Conservation (phyloP, 208 protist genomes). For the Angomonas deanei region DNA sequence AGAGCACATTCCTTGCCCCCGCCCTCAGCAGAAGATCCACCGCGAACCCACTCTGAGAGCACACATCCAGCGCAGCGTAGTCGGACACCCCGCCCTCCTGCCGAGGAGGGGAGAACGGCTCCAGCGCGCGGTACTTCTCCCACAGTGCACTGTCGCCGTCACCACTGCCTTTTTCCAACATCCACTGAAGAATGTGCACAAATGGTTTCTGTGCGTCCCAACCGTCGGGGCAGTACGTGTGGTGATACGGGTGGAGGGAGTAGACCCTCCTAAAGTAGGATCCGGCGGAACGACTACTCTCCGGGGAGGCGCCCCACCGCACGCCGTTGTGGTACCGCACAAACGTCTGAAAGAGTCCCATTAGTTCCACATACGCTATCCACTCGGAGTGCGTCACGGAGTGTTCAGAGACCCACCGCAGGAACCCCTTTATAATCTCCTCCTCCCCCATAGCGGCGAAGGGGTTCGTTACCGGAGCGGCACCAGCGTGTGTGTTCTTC, state of each 20-base stretch:
- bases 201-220: conserved; percentile 63
- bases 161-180: conserved; percentile 13
- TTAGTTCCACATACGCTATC: conserved; percentile 45
- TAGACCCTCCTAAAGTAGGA: conserved; percentile 40
- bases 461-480: neutral
- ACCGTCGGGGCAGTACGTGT: conserved; percentile 54
- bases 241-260: conserved; percentile 64
- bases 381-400: conserved; percentile 3
- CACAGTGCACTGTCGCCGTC: conserved; percentile 16
- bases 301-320: conserved; percentile 44
- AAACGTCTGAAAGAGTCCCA: conserved; percentile 53
- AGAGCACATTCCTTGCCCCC: conserved; percentile 40
- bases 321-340: conserved; percentile 76
- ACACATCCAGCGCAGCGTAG: conserved; percentile 67
- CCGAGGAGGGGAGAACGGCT: conserved; percentile 25
- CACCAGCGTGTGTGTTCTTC: neutral
- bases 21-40: conserved; percentile 62
- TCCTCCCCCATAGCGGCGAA: conserved; percentile 6
- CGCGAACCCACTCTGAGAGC: conserved; percentile 66
- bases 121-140: conserved; percentile 27
- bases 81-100: neutral
- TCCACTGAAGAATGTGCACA: conserved; percentile 78
- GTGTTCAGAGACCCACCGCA: neutral
- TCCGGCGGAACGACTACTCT: neutral
- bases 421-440: neutral